phyloP scores from a whole-genome alignment of 2,329 filamentous ascomycete species.

The Diaporthe humulicola region DNA sequence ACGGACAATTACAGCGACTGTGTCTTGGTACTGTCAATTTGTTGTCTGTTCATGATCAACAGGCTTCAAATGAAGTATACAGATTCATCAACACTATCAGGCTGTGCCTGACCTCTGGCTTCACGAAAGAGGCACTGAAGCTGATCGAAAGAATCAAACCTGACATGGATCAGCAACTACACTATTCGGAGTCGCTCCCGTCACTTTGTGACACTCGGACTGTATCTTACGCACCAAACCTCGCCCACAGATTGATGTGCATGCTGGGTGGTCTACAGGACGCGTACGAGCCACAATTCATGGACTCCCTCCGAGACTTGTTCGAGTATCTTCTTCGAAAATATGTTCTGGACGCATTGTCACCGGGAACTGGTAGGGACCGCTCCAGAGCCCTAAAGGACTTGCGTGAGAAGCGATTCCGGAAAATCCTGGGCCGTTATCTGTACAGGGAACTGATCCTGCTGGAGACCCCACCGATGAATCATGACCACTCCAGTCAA shows the following conservation, averaged over 20 bases:
- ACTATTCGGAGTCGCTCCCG: neutral
- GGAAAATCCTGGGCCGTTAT: constrained; percentile 6
- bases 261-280: neutral
- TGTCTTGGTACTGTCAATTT: neutral
- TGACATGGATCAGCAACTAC: neutral
- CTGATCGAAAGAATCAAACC: neutral
- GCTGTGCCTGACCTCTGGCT: neutral
- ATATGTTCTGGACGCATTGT: neutral
- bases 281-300: neutral
- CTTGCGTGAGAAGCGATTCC: neutral
- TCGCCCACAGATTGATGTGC: neutral
- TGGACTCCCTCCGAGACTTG: neutral
- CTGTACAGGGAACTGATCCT: constrained; percentile 7
- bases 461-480: neutral
- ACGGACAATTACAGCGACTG: neutral
- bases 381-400: neutral
- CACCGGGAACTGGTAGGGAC: neutral
- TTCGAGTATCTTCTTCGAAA: constrained; percentile 15
- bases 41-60: neutral
- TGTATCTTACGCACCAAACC: neutral
- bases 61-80: neutral
- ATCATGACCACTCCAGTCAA: neutral
- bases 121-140: neutral
- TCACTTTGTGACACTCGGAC: too few species aligned
- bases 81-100: neutral